Base-by-base conservation (phyloP, 768 basidiomycete genomes). In the Boletus reticuloceps region DNA sequence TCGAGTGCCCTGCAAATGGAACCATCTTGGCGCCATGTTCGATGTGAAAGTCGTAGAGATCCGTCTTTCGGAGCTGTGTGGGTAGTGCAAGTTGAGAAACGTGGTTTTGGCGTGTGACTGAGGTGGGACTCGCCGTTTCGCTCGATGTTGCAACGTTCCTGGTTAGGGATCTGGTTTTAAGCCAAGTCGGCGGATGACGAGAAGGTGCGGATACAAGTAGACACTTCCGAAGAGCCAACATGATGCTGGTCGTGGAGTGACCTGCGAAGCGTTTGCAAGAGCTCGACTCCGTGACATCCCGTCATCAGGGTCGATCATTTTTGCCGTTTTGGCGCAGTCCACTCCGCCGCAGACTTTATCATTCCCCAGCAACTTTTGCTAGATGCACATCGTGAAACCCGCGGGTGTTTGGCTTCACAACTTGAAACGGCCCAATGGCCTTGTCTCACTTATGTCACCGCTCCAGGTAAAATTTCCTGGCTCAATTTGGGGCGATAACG, bases 1-100 rank as follows among this genome's bases (percentile, higher is more conserved):
- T 99, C 5, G 84, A 82, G 72, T 86, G 98, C 7, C 96, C 96
- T 3, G 93, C 97, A 71, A 98, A 99, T 0, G 92, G 88, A 0
- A 97, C 94, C 92, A 98, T 94, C 73, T 95, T 95, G 2, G 88
- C 96, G 17, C 80, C 86, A 69, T 89, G 78, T 57, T 84, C 69
- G 44, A 91, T 69, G 68, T 99, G 95, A 68, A 94, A 95, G 66
- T 94, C 91, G 64, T 95, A 93, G 5, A 98, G 77, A 1, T 83
- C 82, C 1, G 94, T 98, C 65, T 81, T 83, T 52, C 60, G 69
- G 32, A 84, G 72, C 80, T 84, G 46, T 20, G 38, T 37, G 41
- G 5, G 9, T 1, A 32, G 1, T 52, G 14, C 13, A n/a, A 12
- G 39, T 25, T 60, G 19, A 58, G 54, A 45, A 38, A 39, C 5